These are phyloP conservation scores for Gnetum montanum DNA, from an alignment of 75 land plant species.

Conservation along the genomic window DNA sequence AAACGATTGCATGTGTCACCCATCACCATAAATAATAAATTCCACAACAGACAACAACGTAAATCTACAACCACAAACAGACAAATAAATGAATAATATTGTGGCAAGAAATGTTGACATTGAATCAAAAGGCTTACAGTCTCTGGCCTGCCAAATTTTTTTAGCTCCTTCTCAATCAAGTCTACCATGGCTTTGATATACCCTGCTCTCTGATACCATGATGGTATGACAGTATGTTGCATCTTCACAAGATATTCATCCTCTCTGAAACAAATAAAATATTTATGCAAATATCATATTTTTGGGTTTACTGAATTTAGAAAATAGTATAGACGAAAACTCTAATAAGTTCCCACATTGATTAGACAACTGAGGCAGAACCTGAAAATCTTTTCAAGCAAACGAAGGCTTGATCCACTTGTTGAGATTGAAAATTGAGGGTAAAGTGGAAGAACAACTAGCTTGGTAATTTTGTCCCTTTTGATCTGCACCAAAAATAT, in stretches of 20 bases:
- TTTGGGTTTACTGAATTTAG: background rate
- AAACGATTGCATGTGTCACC: too few species aligned
- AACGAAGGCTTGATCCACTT: constrained; percentile 97
- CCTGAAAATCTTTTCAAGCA: constrained; percentile 95
- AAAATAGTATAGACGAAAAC: background rate
- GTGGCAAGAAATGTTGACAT: too few species aligned
- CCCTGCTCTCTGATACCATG: constrained; percentile 98
- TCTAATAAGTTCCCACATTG: too few species aligned
- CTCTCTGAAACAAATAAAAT: constrained; percentile 44
- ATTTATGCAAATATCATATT: constrained; percentile 1
- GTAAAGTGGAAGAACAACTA: constrained; percentile 97
- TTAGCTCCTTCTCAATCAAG: constrained; percentile 76
- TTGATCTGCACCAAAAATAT: constrained; percentile 83
- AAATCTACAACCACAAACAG: too few species aligned
- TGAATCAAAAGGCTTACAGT: too few species aligned
- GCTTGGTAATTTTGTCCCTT: constrained; percentile 78
- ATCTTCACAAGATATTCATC: constrained; percentile 97
- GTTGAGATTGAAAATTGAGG: constrained; percentile 99
- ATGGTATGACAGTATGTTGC: constrained; percentile 99
- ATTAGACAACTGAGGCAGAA: too few species aligned
- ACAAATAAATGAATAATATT: too few species aligned
- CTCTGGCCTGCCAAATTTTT: constrained; percentile 65
- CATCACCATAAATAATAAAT: too few species aligned
- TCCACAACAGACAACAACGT: too few species aligned
- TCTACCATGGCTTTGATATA: constrained; percentile 94